These are phyloP conservation scores for Amanita phalloides DNA, from an alignment of 768 basidiomycete species.

Conservation along the genomic window DNA sequence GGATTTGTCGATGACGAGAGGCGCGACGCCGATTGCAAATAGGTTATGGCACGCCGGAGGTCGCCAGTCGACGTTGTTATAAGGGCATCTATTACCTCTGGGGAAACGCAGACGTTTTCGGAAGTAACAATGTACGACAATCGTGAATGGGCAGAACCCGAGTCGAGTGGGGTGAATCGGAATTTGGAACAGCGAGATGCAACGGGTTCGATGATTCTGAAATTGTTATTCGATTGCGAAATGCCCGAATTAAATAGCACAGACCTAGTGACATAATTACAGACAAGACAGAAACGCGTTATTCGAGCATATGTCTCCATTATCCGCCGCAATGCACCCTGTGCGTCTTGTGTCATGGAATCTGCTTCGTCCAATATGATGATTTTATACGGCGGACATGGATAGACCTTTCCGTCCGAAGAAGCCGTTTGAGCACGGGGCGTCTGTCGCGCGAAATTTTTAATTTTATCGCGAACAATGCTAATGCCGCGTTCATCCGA, in stretches of 20 bases:
- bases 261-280: conserved; percentile 97
- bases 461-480: conserved; percentile 98
- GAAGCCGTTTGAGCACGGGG: conserved; percentile 65
- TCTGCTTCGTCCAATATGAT: conserved; percentile 99
- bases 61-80: conserved; percentile 83
- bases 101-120: conserved; percentile 53
- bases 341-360: conserved; percentile 99
- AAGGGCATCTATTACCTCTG: conserved; percentile 57
- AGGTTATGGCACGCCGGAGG: conserved; percentile 93
- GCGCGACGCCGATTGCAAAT: conserved; percentile 90
- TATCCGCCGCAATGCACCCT: conserved; percentile 92
- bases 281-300: conserved; percentile 95
- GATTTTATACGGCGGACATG: conserved; percentile 97
- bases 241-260: conserved; percentile 10
- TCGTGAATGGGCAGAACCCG: conserved; percentile 61
- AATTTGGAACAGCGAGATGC: conserved; percentile 99
- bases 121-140: conserved; percentile 70
- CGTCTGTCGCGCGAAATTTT: conserved; percentile 91
- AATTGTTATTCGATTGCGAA: background rate
- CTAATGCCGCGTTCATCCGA: conserved; percentile 97
- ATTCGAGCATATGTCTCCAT: conserved; percentile 99
- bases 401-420: conserved; percentile 79
- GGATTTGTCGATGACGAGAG: conserved; percentile 67
- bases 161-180: conserved; percentile 89
- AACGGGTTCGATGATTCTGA: conserved; percentile 94